phyloP scores from a whole-genome alignment of 2,329 filamentous ascomycete genomes.

The Ceratocystis papillata region DNA sequence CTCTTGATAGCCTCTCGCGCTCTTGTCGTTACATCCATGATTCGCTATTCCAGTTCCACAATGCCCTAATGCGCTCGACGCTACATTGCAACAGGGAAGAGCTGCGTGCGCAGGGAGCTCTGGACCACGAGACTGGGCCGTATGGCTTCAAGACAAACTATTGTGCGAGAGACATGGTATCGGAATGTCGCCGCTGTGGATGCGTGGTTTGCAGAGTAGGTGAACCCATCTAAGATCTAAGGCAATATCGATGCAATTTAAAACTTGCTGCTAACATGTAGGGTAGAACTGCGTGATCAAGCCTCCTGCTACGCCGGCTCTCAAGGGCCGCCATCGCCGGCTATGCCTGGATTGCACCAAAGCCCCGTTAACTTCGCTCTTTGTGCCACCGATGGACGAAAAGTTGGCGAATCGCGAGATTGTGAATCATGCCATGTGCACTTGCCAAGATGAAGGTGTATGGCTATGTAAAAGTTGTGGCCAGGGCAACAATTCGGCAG shows the following conservation, averaged over 20 bases:
- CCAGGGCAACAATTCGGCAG: slow-evolving; percentile 51
- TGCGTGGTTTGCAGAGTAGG: slow-evolving; percentile 71
- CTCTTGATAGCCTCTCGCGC: slow-evolving; percentile 69
- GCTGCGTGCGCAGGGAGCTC: slow-evolving; percentile 42
- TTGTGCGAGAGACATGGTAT: slow-evolving; percentile 82
- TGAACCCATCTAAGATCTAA: slow-evolving; percentile 19
- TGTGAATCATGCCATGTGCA: slow-evolving; percentile 47
- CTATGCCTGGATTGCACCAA: slow-evolving; percentile 67
- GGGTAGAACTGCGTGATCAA: slow-evolving; percentile 80
- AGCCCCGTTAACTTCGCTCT: slow-evolving; percentile 52
- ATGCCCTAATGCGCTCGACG: slow-evolving; percentile 60
- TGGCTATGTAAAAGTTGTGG: slow-evolving; percentile 86
- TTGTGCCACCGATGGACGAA: slow-evolving; percentile 37
- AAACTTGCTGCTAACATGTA: neutral
- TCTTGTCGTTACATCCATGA: slow-evolving; percentile 71
- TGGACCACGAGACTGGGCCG: slow-evolving; percentile 37
- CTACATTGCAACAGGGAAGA: slow-evolving; percentile 69
- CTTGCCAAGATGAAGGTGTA: slow-evolving; percentile 46
- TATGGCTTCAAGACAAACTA: slow-evolving; percentile 57
- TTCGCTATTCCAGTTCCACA: slow-evolving; percentile 68
- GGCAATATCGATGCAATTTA: neutral
- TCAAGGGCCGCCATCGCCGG: slow-evolving; percentile 67
- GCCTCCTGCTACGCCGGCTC: slow-evolving; percentile 54
- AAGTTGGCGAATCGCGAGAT: slow-evolving; percentile 40
- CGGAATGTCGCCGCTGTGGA: slow-evolving; percentile 66